Conservation (phyloP, 495 filamentous ascomycete species). For the Neurospora terricola region DNA sequence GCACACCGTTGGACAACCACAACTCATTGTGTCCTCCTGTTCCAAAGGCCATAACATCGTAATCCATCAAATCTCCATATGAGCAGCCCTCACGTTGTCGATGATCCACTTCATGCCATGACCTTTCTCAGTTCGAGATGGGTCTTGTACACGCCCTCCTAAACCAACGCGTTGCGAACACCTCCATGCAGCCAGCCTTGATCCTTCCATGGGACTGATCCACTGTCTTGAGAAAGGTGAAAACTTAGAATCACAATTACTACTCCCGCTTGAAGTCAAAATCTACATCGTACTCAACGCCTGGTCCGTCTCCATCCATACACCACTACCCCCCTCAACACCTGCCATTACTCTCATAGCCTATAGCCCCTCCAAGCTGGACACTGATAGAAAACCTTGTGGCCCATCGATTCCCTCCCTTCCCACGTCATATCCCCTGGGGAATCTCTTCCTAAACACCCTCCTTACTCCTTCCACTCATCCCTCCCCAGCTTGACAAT, state of each 20-base stretch:
- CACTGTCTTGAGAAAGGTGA: neutral
- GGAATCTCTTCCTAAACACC: neutral
- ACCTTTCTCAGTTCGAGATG: neutral
- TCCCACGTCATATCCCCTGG: neutral
- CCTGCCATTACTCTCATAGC: neutral
- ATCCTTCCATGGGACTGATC: neutral
- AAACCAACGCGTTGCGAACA: neutral
- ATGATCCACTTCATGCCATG: neutral
- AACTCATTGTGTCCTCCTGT: neutral
- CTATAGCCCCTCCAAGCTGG: neutral
- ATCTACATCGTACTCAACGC: neutral
- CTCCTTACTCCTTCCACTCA: conserved; percentile 24
- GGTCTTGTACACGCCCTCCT: neutral
- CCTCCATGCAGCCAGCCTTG: neutral
- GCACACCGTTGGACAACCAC: neutral
- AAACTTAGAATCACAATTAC: neutral
- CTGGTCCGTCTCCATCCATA: neutral
- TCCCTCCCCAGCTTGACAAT: conserved; percentile 39
- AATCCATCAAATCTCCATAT: neutral
- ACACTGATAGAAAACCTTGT: neutral
- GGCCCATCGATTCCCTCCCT: neutral
- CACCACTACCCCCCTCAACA: neutral
- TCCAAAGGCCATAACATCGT: neutral
- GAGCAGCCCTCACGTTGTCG: neutral
- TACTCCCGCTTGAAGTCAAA: neutral